These are phyloP conservation scores for Brassica hybrid DNA, from an alignment of 441 rosid genomes.

Conservation along the genomic window DNA sequence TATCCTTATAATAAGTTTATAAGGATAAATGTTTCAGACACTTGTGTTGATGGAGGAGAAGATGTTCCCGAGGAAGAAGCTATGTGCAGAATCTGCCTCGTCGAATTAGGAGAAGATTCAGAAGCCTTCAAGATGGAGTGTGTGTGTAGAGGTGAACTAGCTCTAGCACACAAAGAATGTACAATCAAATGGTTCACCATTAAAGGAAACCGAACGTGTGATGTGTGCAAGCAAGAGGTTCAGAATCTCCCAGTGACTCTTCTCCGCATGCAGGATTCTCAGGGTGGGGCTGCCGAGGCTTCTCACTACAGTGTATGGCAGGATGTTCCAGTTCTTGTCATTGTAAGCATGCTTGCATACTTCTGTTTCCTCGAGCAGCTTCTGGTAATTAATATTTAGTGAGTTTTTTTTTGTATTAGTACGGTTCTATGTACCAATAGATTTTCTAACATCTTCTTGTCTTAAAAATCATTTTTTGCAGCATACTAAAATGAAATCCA, in stretches of 20 bases:
- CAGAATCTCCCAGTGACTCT: conserved; percentile 92
- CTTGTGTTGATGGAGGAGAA: conserved; percentile 73
- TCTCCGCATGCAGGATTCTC: conserved; percentile 65
- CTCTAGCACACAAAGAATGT: conserved; percentile 94
- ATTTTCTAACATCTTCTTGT: conserved; percentile 30
- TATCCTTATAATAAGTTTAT: conserved; percentile 27
- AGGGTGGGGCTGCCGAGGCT: conserved; percentile 16
- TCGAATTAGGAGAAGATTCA: conserved; percentile 89
- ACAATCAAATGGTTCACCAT: conserved; percentile 97
- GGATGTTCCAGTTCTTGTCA: conserved; percentile 88
- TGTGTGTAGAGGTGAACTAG: conserved; percentile 96
- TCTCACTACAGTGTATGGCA: conserved; percentile 65
- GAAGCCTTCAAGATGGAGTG: conserved; percentile 98
- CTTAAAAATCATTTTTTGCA: conserved; percentile 33
- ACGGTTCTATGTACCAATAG: conserved; percentile 13
- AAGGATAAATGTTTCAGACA: conserved; percentile 38
- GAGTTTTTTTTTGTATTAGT: conserved; percentile 59
- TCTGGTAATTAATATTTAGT: conserved; percentile 60
- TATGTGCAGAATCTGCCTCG: conserved; percentile 88
- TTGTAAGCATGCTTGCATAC: conserved; percentile 91
- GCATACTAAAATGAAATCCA: conserved; percentile 80
- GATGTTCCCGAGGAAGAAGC: conserved; percentile 98
- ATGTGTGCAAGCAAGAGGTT: conserved; percentile 96
- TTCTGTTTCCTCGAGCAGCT: conserved; percentile 96
- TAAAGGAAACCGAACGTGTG: conserved; percentile 95